Conservation (phyloP, 192 early-diverging fungal species). For the Backusella macrospora region DNA sequence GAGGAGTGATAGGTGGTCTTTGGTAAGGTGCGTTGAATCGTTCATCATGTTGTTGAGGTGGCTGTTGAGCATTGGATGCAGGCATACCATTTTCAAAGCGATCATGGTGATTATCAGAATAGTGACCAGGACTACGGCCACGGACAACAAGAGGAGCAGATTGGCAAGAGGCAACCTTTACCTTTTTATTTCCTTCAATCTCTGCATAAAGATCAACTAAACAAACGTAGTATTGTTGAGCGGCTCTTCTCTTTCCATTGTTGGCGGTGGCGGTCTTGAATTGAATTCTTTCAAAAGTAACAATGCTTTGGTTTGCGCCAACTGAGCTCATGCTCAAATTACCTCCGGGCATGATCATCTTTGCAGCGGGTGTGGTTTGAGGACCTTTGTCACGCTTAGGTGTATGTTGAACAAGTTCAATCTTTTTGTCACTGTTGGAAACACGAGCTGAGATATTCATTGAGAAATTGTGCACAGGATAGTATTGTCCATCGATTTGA, state of each 20-base stretch:
- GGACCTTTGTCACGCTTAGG: conserved; percentile 96
- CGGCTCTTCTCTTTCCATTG: conserved; percentile 89
- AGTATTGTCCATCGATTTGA: conserved; percentile 57
- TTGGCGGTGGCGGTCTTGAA: conserved; percentile 97
- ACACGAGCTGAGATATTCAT: conserved; percentile 80
- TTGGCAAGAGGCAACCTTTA: conserved; percentile 67
- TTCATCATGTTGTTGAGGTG: conserved; percentile 23
- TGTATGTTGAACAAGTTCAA: conserved; percentile 88
- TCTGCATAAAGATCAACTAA: conserved; percentile 78
- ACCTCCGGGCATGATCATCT: conserved; percentile 60
- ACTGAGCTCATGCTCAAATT: conserved; percentile 54
- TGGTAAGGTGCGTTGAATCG: conserved; percentile 27
- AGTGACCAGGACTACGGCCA: conserved; percentile 96
- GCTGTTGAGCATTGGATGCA: conserved; percentile 1
- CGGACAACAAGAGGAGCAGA: conserved; percentile 90
- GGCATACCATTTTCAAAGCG: conserved; percentile 19
- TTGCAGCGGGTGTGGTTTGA: conserved; percentile 71
- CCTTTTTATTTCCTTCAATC: conserved; percentile 56
- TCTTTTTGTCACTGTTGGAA: conserved; percentile 69
- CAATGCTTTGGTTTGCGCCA: conserved; percentile 41
- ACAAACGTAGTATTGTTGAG: conserved; percentile 95
- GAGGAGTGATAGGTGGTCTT: conserved; percentile 27
- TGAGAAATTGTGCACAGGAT: conserved; percentile 70
- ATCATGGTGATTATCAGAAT: conserved; percentile 59
- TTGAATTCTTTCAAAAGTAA: conserved; percentile 92